A percentile compares a stretch with the other conserved stretches of the same genome.
These are phyloP conservation scores for Litsea cubeba DNA, from an alignment of 164 flowering plant species.

Conservation along the genomic window DNA sequence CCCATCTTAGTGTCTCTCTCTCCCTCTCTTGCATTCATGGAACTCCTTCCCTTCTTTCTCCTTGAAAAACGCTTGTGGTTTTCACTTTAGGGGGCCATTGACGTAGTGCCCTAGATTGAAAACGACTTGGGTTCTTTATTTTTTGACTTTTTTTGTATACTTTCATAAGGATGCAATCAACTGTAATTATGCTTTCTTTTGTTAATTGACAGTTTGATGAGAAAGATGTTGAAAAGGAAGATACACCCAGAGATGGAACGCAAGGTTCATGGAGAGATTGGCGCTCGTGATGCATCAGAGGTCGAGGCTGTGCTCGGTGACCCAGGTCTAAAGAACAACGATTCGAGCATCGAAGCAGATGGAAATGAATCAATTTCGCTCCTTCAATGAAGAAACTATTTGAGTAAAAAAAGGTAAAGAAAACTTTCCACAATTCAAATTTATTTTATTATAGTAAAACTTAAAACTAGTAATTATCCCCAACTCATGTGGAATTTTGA, in stretches of 20 bases:
- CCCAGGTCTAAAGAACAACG: background rate
- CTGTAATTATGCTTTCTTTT: background rate
- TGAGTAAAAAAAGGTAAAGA: too few species aligned
- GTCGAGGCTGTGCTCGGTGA: background rate
- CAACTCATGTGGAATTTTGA: too few species aligned
- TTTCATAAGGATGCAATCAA: background rate
- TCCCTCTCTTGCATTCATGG: too few species aligned
- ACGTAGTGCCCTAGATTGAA: background rate
- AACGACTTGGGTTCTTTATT: background rate
- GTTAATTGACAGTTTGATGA: conserved; percentile 15
- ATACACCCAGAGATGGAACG: conserved; percentile 25
- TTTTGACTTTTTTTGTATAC: background rate
- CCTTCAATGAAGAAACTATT: background rate
- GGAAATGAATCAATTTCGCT: conserved; percentile 2
- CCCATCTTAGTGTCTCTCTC: too few species aligned
- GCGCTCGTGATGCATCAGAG: background rate
- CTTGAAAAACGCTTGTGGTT: background rate
- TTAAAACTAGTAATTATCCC: too few species aligned
- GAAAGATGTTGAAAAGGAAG: conserved; percentile 28
- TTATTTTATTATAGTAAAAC: too few species aligned
- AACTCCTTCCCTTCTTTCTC: background rate
- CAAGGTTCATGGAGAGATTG: background rate
- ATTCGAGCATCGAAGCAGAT: background rate
- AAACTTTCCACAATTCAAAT: too few species aligned
- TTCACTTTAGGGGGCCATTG: conserved; percentile 8